A percentile compares a stretch with the other conserved stretches of the same genome.
Evolutionary conservation across 257 asterid genomes (phyloP).

Genomic region (Henckelia pumila): DNA sequence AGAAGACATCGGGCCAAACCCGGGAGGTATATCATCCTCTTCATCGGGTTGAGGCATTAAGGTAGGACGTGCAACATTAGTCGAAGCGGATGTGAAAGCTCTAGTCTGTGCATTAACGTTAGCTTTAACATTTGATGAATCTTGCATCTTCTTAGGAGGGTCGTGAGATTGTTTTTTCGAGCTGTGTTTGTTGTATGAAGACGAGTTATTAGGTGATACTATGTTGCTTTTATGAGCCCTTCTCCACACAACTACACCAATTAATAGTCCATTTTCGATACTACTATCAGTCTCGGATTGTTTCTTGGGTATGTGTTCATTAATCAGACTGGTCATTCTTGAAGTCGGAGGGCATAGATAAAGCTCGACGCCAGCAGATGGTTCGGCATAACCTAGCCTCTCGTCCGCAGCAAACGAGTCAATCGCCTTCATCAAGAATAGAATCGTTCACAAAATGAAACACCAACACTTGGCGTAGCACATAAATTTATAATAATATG

Average conservation of each 20-base stretch:
- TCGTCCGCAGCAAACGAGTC: conserved; percentile 62
- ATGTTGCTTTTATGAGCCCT: conserved; percentile 64
- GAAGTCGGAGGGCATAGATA: conserved; percentile 73
- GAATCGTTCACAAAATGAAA: neutral
- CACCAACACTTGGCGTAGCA: neutral
- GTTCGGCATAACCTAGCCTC: conserved; percentile 89
- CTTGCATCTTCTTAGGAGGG: conserved; percentile 53
- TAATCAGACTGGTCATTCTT: conserved; percentile 51
- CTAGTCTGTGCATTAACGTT: conserved; percentile 40
- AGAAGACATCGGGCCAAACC: conserved; percentile 74
- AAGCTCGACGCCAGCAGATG: conserved; percentile 74
- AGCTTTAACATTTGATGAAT: conserved; percentile 48
- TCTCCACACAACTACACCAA: conserved; percentile 98
- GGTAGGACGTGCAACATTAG: conserved; percentile 7
- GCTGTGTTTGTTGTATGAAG: conserved; percentile 63
- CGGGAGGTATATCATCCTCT: conserved; percentile 89
- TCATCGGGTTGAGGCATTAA: conserved; percentile 33
- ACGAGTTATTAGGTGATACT: conserved; percentile 67
- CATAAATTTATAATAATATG: neutral
- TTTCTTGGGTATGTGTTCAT: conserved; percentile 53
- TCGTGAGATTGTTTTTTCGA: conserved; percentile 55
- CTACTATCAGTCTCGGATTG: conserved; percentile 37
- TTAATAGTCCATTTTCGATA: conserved; percentile 54
- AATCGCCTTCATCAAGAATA: conserved; percentile 49
- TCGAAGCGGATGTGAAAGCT: conserved; percentile 29